Percentiles rank a stretch among this genome's conserved stretches.
Evolutionary conservation across 2,329 filamentous ascomycete species (phyloP).

Genomic region (Claviceps pusilla): DNA sequence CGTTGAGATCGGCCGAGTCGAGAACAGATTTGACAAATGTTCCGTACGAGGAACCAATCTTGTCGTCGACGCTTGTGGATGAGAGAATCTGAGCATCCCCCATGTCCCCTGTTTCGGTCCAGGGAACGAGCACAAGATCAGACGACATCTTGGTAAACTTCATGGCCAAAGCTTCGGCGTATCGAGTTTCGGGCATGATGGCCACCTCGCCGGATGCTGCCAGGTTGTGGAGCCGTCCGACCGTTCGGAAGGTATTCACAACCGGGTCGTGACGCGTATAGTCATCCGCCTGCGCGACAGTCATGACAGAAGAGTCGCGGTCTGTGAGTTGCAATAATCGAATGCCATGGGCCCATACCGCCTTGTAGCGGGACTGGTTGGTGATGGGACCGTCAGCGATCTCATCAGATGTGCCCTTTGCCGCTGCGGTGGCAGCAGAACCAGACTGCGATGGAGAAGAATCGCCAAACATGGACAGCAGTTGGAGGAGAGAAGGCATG

Average conservation of each 20-base stretch:
- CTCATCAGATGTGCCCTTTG: conserved; percentile 7
- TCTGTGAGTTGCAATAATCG: conserved; percentile 78
- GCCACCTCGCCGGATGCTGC: conserved; percentile 69
- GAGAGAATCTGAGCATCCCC: conserved; percentile 36
- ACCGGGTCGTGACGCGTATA: conserved; percentile 62
- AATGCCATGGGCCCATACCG: conserved; percentile 63
- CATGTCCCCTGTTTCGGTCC: conserved; percentile 70
- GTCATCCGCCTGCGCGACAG: conserved; percentile 69
- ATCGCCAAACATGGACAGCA: conserved; percentile 64
- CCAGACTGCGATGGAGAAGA: conserved; percentile 10
- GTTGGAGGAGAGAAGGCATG: conserved; percentile 65
- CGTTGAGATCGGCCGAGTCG: conserved; percentile 48
- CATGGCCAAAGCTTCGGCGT: conserved; percentile 59
- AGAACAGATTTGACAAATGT: conserved; percentile 60
- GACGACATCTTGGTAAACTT: conserved; percentile 55
- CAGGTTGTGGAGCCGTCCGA: conserved; percentile 71
- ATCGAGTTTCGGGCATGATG: conserved; percentile 62
- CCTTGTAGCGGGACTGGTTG: neutral
- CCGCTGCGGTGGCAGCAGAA: neutral
- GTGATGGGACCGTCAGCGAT: conserved; percentile 3
- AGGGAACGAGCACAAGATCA: conserved; percentile 71
- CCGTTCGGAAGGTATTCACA: conserved; percentile 79
- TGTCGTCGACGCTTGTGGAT: conserved; percentile 16
- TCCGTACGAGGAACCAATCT: conserved; percentile 41
- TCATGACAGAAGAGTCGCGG: conserved; percentile 90